Evolutionary conservation across 148 eudicot species (phyloP), one percentile per base, ranked within the genome.

Genomic region (Hydrangea macrophylla): DNA sequence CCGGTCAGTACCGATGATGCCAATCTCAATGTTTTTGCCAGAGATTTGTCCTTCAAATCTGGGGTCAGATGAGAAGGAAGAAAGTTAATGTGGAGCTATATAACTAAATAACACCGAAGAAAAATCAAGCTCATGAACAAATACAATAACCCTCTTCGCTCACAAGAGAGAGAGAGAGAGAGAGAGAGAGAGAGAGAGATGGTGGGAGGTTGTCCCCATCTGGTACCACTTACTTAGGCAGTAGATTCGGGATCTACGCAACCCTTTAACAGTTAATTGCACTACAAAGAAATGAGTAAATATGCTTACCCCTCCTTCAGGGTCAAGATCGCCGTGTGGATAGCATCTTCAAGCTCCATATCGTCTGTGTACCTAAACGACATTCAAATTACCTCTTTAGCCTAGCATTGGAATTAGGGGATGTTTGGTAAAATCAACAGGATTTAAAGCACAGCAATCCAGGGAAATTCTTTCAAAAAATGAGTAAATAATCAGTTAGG

Each of bases 301-400:
- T n/a, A n/a, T 62, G 45, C 88, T 75, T 71, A 94, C 99, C 99
- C 99, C 81, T 94, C 99, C 85, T 94, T 94, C 72, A 94, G 74
- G 8, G 99, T 94, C 83, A 94, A 74, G 68, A 94, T 90, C 45
- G 99, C 97, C 6, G 97, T 94, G 85, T 94, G 99, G 68, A 94
- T 88, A 73, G 99, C 99, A 83, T 94, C 99, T 63, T 94, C 97
- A 36, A 94, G 99, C 76, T 94, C 99, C 96, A 91, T 90, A 71
- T 94, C 99, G 64, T 94, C 99, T 15, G 96, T 85, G 71, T 94
- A 94, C 87, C 99, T 94, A 81, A 71, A 81, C 44, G 45, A 26
- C 35, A 64, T 64, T 27, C 39, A 65, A 30, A 57, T 33, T 26
- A 48, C 44, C 6, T 56, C 54, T n/a, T 5, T 54, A 33, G 45